Evolutionary conservation across 2,329 filamentous ascomycete species (phyloP).

Genomic region (Colletotrichum plurivorum): DNA sequence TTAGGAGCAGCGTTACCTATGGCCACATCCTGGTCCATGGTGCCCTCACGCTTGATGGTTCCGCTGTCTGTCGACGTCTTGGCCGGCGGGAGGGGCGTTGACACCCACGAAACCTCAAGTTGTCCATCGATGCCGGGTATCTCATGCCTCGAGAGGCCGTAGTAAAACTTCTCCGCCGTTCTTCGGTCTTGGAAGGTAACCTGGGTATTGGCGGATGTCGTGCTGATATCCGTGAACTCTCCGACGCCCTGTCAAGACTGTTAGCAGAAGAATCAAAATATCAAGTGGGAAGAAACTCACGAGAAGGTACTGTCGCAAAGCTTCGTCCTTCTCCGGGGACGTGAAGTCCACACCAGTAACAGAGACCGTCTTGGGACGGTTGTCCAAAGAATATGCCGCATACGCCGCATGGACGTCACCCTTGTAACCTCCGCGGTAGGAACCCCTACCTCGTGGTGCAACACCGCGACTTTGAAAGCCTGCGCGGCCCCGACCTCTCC

Average conservation of each 20-base stretch:
- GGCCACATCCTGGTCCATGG: slow-evolving; percentile 36
- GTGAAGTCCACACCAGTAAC: slow-evolving; percentile 76
- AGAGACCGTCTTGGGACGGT: slow-evolving; percentile 78
- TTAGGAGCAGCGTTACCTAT: slow-evolving; percentile 38
- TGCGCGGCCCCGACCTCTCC: slow-evolving; percentile 60
- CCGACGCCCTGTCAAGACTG: slow-evolving; percentile 66
- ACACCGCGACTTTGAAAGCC: slow-evolving; percentile 55
- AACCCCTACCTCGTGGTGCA: slow-evolving; percentile 55
- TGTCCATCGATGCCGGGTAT: slow-evolving; percentile 74
- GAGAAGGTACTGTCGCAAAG: slow-evolving; percentile 78
- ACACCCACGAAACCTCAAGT: slow-evolving; percentile 76
- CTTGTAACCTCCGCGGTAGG: slow-evolving; percentile 54
- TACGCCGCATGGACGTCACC: slow-evolving; percentile 69
- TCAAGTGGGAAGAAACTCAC: slow-evolving; percentile 58
- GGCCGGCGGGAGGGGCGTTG: slow-evolving; percentile 47
- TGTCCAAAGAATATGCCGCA: slow-evolving; percentile 79
- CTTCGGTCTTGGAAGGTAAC: slow-evolving; percentile 77
- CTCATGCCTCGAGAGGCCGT: slow-evolving; percentile 67
- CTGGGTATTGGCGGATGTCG: slow-evolving; percentile 61
- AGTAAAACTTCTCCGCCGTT: slow-evolving; percentile 79
- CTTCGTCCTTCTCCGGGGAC: slow-evolving; percentile 74
- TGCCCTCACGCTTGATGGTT: slow-evolving; percentile 9
- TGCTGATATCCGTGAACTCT: slow-evolving; percentile 72
- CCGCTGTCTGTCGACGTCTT: slow-evolving; percentile 34
- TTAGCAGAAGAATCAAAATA: not conserved